phyloP scores from a whole-genome alignment of 345 rosid species.

The Xanthoceras sorbifolium region DNA sequence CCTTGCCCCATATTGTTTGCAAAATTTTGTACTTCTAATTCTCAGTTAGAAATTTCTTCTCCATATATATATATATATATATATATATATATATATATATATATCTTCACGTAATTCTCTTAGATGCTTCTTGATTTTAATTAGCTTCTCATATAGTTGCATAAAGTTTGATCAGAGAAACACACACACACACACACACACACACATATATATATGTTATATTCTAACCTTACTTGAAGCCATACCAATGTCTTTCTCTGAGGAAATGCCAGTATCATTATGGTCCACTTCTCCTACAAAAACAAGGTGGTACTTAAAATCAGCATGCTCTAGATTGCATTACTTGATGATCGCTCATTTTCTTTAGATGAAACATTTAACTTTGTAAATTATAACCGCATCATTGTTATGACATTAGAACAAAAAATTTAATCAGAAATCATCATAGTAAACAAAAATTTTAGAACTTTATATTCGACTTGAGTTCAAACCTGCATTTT shows the following conservation, averaged over 20 bases:
- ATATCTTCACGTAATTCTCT: not conserved
- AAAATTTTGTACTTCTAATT: too few relatives aligned
- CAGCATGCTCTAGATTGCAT: not conserved
- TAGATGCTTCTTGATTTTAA: not conserved
- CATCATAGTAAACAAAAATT: not conserved
- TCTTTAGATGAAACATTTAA: conserved; percentile 17
- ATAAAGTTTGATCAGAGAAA: not conserved
- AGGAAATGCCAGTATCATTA: conserved; percentile 8
- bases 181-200: not conserved
- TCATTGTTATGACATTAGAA: not conserved
- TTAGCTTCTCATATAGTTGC: not conserved
- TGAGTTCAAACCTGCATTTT: conserved; percentile 1
- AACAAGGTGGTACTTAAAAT: conserved; percentile 22
- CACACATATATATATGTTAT: not conserved
- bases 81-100: too few relatives aligned
- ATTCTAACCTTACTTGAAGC: conserved; percentile 31
- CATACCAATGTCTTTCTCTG: not conserved
- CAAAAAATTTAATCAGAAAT: not conserved
- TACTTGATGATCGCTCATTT: conserved; percentile 22
- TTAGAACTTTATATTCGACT: conserved; percentile 25
- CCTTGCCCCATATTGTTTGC: not conserved
- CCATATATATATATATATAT: not conserved
- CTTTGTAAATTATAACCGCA: not conserved
- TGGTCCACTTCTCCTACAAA: conserved; percentile 9
- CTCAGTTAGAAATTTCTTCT: not conserved